Conservation (phyloP, 2,329 filamentous ascomycete species). For the Ceratocystis destructans region DNA sequence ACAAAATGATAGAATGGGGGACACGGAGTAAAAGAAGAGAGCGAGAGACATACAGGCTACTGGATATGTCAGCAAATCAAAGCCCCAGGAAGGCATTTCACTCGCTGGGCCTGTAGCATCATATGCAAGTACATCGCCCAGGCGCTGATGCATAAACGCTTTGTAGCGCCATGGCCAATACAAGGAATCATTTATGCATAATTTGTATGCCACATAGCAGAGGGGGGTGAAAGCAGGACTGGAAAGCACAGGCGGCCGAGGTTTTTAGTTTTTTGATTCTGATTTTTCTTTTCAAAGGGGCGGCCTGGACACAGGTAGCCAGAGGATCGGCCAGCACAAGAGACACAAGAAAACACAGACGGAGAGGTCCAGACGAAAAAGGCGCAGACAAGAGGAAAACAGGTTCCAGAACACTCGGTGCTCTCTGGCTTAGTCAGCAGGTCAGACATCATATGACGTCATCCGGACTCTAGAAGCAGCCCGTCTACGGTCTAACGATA, state of each 20-base stretch:
- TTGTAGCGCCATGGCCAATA: conserved; percentile 2
- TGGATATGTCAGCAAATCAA: no score
- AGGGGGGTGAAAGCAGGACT: neutral
- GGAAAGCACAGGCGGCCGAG: neutral
- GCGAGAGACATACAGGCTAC: no score
- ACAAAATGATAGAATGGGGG: no score
- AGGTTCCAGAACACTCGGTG: neutral
- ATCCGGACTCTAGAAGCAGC: neutral
- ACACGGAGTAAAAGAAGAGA: no score
- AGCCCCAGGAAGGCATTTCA: neutral
- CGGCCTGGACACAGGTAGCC: no score
- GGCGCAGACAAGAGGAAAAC: neutral
- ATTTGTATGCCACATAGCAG: neutral
- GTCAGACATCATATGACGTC: neutral
- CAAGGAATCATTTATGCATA: neutral
- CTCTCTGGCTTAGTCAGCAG: neutral
- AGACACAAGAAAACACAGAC: neutral
- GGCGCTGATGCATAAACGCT: neutral
- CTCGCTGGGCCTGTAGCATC: no score
- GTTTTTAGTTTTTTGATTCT: no score
- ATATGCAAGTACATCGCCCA: neutral
- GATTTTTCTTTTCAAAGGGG: no score
- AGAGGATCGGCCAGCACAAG: no score
- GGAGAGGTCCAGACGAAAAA: neutral
- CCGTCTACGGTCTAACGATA: neutral